Conservation (phyloP, 2,329 filamentous ascomycete genomes). For the Colletotrichum chlorophyti region DNA sequence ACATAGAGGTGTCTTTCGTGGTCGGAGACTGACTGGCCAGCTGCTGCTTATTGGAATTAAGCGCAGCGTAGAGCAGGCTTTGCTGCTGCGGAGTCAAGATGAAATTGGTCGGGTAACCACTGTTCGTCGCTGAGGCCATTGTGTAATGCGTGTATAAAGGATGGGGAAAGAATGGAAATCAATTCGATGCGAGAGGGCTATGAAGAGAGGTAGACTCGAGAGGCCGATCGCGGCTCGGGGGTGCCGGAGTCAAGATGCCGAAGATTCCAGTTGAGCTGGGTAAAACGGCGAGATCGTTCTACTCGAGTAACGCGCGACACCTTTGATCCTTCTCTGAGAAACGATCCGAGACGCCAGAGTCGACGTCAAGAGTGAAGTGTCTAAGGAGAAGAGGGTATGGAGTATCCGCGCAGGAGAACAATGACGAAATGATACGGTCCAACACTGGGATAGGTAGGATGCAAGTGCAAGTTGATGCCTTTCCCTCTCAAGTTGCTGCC, state of each 20-base stretch:
- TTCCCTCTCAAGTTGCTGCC: conserved; percentile 40
- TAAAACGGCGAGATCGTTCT: background rate
- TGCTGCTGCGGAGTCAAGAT: conserved; percentile 80
- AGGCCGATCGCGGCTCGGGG: conserved; percentile 28
- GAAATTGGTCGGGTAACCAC: conserved; percentile 60
- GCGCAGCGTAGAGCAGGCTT: conserved; percentile 75
- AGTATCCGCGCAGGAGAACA: background rate
- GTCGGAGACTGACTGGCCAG: conserved; percentile 43
- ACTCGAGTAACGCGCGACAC: background rate
- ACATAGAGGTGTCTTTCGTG: conserved; percentile 49
- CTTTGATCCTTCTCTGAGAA: background rate
- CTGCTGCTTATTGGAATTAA: conserved; percentile 70
- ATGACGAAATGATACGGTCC: conserved; percentile 26
- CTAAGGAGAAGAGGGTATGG: background rate
- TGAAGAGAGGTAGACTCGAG: conserved; percentile 7
- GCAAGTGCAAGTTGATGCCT: conserved; percentile 31
- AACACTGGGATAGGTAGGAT: conserved; percentile 23
- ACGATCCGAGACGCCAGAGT: background rate
- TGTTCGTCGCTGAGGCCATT: conserved; percentile 59
- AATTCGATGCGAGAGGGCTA: conserved; percentile 14
- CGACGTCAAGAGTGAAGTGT: background rate
- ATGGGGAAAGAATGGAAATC: conserved; percentile 6
- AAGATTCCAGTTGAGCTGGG: conserved; percentile 7
- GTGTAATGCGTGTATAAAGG: conserved; percentile 29
- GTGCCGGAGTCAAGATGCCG: conserved; percentile 10